Percentiles rank a stretch among this genome's conserved stretches.
Conservation (phyloP, 1,139 yeast species). For the Suhomyces kunorum region DNA sequence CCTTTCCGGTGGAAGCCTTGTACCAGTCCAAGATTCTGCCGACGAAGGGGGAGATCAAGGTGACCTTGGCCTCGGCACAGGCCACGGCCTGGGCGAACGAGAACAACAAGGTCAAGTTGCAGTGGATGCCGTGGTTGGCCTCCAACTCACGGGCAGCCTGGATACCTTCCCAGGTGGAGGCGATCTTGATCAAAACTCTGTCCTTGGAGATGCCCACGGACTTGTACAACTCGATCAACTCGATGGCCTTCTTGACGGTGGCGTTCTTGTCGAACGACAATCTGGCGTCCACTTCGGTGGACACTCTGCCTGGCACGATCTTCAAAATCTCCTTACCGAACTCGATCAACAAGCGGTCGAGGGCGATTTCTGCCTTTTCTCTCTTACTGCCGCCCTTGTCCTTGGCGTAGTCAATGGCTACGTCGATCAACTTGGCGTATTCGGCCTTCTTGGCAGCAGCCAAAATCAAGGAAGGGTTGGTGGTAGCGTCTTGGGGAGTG, state of each 20-base stretch:
- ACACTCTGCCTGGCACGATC: slow-evolving; percentile 98
- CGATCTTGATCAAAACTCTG: slow-evolving; percentile 91
- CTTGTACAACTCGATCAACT: slow-evolving; percentile 83
- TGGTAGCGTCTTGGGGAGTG: slow-evolving; percentile 99
- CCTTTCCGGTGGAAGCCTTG: slow-evolving; percentile 92
- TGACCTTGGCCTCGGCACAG: slow-evolving; percentile 95
- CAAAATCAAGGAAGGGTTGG: slow-evolving; percentile 96
- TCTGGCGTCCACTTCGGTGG: slow-evolving; percentile 98
- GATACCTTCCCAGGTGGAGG: slow-evolving; percentile 99
- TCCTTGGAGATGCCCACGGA: slow-evolving; percentile 82
- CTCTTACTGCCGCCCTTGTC: slow-evolving; percentile 51
- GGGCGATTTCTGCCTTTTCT: slow-evolving; percentile 67
- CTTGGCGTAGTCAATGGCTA: slow-evolving; percentile 87
- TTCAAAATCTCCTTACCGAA: slow-evolving; percentile 91
- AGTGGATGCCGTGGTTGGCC: slow-evolving; percentile 85
- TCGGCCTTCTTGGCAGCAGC: slow-evolving; percentile 93
- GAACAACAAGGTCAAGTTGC: slow-evolving; percentile 93
- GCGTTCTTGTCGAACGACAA: slow-evolving; percentile 93
- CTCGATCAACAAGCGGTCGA: slow-evolving; percentile 91
- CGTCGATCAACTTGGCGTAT: slow-evolving; percentile 86
- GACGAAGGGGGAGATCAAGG: slow-evolving; percentile 96
- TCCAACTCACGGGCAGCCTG: slow-evolving; percentile 98
- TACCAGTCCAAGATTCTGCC: slow-evolving; percentile 99
- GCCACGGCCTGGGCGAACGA: slow-evolving; percentile 98
- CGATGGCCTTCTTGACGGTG: slow-evolving; percentile 87